Evolutionary conservation across 2,329 filamentous ascomycete genomes (phyloP).

Genomic region (Dothistroma septosporum): DNA sequence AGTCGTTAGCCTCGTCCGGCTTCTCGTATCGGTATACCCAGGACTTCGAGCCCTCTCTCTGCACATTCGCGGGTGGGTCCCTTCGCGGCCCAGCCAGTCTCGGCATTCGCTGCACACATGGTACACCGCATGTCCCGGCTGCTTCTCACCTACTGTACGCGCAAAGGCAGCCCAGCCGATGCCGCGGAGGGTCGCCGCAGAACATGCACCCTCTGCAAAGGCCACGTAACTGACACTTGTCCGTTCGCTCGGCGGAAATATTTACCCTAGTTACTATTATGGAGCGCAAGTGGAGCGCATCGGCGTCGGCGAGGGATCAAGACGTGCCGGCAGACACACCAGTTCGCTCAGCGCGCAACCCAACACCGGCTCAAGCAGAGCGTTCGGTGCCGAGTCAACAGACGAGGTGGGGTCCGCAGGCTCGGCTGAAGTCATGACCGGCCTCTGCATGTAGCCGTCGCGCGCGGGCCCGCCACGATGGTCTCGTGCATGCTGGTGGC

Average conservation of each 20-base stretch:
- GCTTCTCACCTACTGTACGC: not conserved
- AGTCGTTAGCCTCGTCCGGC: not conserved
- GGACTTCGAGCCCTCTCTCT: not conserved
- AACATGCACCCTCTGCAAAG: not conserved
- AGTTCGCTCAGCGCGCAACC: not conserved
- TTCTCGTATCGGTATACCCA: not conserved
- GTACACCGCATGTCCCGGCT: not conserved
- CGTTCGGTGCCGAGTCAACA: not conserved
- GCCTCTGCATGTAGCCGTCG: not conserved
- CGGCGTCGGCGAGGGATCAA: not conserved
- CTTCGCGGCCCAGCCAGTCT: not conserved
- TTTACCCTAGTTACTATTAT: not conserved
- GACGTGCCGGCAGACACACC: not conserved
- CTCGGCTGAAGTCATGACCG: not conserved
- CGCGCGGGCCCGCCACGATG: constrained; percentile 1
- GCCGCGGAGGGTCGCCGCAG: not conserved
- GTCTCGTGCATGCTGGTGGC: not conserved
- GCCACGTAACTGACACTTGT: not conserved
- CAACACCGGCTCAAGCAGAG: constrained; percentile 3
- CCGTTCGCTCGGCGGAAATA: not conserved
- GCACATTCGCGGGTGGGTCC: not conserved
- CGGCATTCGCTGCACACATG: not conserved
- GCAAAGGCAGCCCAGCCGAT: not conserved
- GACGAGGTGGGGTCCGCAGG: not conserved
- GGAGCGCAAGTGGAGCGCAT: not conserved